phyloP scores from a whole-genome alignment of 2,329 filamentous ascomycete genomes.

The Drechslera avenae region DNA sequence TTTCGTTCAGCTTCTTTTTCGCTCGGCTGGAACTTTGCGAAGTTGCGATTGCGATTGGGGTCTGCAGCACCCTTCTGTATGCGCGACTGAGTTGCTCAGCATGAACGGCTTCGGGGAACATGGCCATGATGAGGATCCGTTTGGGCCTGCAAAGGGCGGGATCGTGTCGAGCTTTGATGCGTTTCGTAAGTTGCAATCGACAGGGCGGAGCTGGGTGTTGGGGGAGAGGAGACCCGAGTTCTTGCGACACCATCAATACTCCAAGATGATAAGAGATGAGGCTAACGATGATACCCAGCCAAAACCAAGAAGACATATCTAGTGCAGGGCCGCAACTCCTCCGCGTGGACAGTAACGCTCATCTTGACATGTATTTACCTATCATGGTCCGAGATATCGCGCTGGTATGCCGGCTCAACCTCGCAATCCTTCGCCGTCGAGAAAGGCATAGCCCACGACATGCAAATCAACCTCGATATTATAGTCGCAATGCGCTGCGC shows the following conservation, averaged over 20 bases:
- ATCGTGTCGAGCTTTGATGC: conserved; percentile 83
- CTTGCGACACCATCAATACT: conserved; percentile 1
- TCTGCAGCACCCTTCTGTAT: conserved; percentile 27
- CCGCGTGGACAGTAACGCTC: conserved; percentile 91
- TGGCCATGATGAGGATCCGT: conserved; percentile 76
- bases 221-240: not conserved
- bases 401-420: conserved; percentile 85
- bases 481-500: conserved; percentile 86
- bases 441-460: conserved; percentile 81
- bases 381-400: conserved; percentile 74
- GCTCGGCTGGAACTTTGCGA: not conserved
- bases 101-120: conserved; percentile 83
- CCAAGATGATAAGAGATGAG: not conserved
- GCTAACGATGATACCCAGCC: conserved; percentile 59
- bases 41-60: conserved; percentile 30
- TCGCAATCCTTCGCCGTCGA: conserved; percentile 92
- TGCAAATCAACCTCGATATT: conserved; percentile 96
- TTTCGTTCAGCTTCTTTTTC: conserved; percentile 7
- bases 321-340: conserved; percentile 80
- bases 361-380: conserved; percentile 75
- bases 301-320: conserved; percentile 97
- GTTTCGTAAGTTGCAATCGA: conserved; percentile 71
- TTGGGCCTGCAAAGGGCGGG: conserved; percentile 71
- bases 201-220: conserved; percentile 1
- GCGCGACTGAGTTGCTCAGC: conserved; percentile 24